Base-by-base conservation (phyloP, 1,284 basidiomycete genomes). In the Peniophora sp. region DNA sequence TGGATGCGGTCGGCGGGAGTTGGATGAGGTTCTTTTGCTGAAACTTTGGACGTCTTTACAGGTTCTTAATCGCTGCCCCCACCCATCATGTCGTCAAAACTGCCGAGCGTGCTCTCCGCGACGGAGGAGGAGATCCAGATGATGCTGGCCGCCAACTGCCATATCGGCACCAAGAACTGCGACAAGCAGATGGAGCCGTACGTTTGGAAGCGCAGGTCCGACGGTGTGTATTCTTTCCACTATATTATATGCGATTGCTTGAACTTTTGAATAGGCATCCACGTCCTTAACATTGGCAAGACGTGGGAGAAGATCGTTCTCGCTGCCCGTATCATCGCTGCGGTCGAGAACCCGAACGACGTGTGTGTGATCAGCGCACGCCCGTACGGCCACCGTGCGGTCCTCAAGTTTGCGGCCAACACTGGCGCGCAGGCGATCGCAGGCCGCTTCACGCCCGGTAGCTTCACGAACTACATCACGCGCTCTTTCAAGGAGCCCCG, bases 401-500 rank as follows among this genome's bases (percentile, higher is more conserved):
- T 99, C 69, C 85, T 98, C 75, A 99, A 97, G 79, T 98, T 85
- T 73, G 96, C 94, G 56, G 85, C 92, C 66, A 95, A 96, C 82
- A 98, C 95, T 57, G 96, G 96, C 63, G 96, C 96, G 50, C 91
- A 96, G 70, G 93, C 96, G 59, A 99, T 99, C 65, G 97, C 96
- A 59, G 96, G 96, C 65, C 92, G 96, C 65, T 98, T 99, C 81
- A 99, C 96, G 62, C 96, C 96, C 63, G 97, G 97, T 80, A 89
- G 85, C 64, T 94, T 95, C 81, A 99, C 96, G 70, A 99, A 99
- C 80, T 98, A 98, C 81, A 97, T 97, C 81, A 98, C 95, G 63
- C 91, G 92, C 64, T 97, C 95, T 55, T 99, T 98, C 91, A 99
- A 98, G 81, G 96, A 99, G 78, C 96, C 96, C 64, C 92, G 96